Base-by-base conservation (phyloP, 331 rosid genomes). In the Telfairia occidentalis region DNA sequence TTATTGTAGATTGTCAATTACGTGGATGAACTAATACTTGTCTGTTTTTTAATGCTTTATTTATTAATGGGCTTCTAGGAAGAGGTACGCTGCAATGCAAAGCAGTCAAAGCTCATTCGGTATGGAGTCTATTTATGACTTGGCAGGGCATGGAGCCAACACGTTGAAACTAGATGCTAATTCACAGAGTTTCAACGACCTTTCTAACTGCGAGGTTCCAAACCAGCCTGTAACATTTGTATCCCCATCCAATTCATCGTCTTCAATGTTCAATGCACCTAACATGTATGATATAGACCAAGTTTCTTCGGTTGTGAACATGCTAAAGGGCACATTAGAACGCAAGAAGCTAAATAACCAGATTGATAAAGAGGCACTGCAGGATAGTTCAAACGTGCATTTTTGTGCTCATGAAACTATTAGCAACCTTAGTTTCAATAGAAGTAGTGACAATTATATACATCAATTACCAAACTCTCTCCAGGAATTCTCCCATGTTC, bases 251-350 rank as follows among this genome's bases (percentile, higher is more conserved):
- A 88, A 88, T 79, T 93, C 97, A 45, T 84, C 92, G 61, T 87
- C 98, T 32, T 84, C 90, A 40, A 88, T 85, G 66, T 89, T 91
- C 83, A 85, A 88, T 78, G 74, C 84, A 73, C 81, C 79, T 23
- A 87, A 78, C 79, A 74, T 84, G 76, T 85, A 64, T 28, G 96
- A 91, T 29, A 81, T 79, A 71, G 98, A 93, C 84, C 88, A 88
- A 84, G 86, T 93, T 40, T 91, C 97, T 63, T 89, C 96, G 43
- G 85, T 90, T 82, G 98, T 93, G 35, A 93, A 84, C 79, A 89
- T 93, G 97, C 94, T 93, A 28, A 89, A 90, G 85, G 96, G 94
- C 43, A 88, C 98, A 16, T 75, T 93, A 78, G 96, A 93, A 76
- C 85, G 95, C 46, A 91, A 89, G 85, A 89, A 83, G 79, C 91